A percentile compares a stretch with the other conserved stretches of the same genome.
Conservation (phyloP, 495 filamentous ascomycete species). For the Penicillium argentinense region DNA sequence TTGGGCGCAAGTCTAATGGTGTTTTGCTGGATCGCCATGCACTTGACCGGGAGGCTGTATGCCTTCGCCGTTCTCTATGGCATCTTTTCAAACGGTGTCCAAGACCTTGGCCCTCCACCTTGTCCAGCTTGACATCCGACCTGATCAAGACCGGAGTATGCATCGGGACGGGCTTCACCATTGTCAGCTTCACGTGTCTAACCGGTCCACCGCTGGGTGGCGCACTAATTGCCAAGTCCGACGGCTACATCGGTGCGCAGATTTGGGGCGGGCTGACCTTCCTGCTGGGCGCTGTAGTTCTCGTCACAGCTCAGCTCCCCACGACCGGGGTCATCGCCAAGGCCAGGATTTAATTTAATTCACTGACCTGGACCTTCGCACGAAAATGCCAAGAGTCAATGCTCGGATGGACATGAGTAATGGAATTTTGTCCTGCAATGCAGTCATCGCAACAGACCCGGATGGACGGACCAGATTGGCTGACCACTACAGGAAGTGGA, state of each 20-base stretch:
- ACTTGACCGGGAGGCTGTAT: conserved; percentile 49
- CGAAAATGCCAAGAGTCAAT: too few relatives aligned
- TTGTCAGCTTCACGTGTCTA: conserved; percentile 63
- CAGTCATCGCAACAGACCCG: too few relatives aligned
- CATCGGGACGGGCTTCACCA: conserved; percentile 72
- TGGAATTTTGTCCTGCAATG: too few relatives aligned
- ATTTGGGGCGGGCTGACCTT: conserved; percentile 28
- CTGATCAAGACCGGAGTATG: conserved; percentile 60
- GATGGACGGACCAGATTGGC: too few relatives aligned
- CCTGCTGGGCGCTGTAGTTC: background rate
- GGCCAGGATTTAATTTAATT: background rate
- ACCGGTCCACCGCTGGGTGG: conserved; percentile 72
- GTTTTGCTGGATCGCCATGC: conserved; percentile 28
- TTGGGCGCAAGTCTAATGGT: conserved; percentile 35
- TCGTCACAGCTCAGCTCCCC: background rate
- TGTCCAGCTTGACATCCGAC: conserved; percentile 58
- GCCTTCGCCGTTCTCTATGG: conserved; percentile 59
- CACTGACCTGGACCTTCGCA: background rate
- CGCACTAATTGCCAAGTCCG: conserved; percentile 40
- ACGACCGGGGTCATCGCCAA: background rate
- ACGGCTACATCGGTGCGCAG: conserved; percentile 54
- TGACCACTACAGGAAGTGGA: too few relatives aligned
- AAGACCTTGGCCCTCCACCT: conserved; percentile 58
- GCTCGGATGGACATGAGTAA: too few relatives aligned
- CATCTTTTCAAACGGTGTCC: conserved; percentile 56